phyloP scores from a whole-genome alignment of 2,329 filamentous ascomycete species.

The Bipolaris victoriae region DNA sequence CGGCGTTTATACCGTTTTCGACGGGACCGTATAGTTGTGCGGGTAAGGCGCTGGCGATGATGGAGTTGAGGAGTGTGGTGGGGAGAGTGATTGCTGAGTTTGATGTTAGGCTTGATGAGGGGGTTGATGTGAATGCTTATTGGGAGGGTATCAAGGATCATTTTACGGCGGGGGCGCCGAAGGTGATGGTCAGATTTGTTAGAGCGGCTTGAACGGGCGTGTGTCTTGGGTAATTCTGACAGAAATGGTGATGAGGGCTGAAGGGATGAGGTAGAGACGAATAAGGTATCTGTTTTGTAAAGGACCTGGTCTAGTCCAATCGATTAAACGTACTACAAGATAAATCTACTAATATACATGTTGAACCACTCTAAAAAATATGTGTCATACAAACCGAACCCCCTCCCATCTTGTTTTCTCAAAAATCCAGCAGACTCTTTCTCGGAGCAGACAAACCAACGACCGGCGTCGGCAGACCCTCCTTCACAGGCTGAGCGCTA shows the following conservation, averaged over 20 bases:
- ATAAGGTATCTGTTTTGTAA: not conserved
- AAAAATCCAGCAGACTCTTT: constrained; percentile 12
- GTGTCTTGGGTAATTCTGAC: not conserved
- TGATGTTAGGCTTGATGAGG: constrained; percentile 49
- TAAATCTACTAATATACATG: not conserved
- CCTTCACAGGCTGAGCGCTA: not conserved
- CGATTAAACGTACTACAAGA: not conserved
- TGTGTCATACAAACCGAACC: too few species aligned
- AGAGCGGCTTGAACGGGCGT: not conserved
- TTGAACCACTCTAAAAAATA: not conserved
- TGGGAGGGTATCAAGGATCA: constrained; percentile 30
- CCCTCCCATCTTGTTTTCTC: not conserved
- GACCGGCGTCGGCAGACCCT: not conserved
- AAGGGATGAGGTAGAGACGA: not conserved
- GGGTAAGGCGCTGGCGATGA: constrained; percentile 68
- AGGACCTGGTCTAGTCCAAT: not conserved
- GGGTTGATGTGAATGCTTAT: constrained; percentile 23
- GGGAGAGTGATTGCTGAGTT: constrained; percentile 65
- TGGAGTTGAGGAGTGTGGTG: constrained; percentile 67
- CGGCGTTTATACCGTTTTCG: constrained; percentile 74
- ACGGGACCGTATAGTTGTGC: constrained; percentile 72
- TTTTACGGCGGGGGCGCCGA: constrained; percentile 33
- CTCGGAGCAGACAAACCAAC: not conserved
- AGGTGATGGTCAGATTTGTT: constrained; percentile 23
- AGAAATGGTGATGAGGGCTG: not conserved